Conservation (phyloP, 345 rosid species). For the Citrus cavaleriei region DNA sequence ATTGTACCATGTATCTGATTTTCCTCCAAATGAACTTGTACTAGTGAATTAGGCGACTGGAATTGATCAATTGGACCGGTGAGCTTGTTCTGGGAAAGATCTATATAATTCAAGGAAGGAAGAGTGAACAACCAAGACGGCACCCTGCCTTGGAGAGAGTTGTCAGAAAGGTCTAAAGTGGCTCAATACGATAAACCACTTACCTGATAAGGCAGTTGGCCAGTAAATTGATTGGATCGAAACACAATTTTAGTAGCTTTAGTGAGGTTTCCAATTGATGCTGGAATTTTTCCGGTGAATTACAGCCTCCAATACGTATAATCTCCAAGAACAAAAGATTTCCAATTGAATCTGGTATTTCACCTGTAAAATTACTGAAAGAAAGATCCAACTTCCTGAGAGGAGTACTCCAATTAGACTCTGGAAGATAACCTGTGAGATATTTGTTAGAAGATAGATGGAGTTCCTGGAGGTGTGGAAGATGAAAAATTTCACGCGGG, state of each 20-base stretch:
- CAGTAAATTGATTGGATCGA: neutral
- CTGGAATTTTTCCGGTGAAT: neutral
- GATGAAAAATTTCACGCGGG: conserved; percentile 7
- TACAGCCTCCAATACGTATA: neutral
- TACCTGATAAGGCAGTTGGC: neutral
- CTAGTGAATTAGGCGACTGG: neutral
- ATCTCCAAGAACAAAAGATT: neutral
- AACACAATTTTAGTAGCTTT: neutral
- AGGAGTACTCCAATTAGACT: neutral
- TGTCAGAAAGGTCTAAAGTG: neutral
- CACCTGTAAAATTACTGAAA: neutral
- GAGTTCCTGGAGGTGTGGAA: neutral
- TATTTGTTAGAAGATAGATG: accelerated
- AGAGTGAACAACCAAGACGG: conserved; percentile 4
- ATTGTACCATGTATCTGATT: neutral
- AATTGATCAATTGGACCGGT: neutral
- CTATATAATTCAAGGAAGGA: neutral
- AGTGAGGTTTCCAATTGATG: neutral
- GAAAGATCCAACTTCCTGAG: neutral
- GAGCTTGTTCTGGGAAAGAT: neutral
- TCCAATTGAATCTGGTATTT: neutral
- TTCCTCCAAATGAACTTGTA: neutral
- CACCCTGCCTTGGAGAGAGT: neutral
- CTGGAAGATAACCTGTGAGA: neutral
- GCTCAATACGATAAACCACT: neutral